phyloP scores from a whole-genome alignment of 2,329 filamentous ascomycete species.

The Neonectria faginata region DNA sequence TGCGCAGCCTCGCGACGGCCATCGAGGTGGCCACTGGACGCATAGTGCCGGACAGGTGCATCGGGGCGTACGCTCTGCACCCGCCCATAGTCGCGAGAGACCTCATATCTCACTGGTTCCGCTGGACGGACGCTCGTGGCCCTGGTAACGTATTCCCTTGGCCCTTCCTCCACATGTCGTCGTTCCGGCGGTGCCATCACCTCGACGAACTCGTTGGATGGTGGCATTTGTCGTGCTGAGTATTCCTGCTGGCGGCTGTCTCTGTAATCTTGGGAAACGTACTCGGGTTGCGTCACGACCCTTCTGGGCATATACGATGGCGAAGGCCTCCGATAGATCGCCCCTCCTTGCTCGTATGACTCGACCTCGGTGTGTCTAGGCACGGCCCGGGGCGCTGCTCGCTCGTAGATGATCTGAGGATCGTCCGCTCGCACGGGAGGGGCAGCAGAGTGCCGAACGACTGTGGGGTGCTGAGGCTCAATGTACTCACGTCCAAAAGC shows the following conservation, averaged over 20 bases:
- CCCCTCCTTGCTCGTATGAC: constrained; percentile 61
- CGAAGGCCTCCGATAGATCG: constrained; percentile 63
- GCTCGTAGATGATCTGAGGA: constrained; percentile 74
- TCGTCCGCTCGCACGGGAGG: constrained; percentile 60
- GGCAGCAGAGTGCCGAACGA: constrained; percentile 64
- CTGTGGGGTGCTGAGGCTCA: constrained; percentile 61
- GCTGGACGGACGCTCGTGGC: constrained; percentile 69
- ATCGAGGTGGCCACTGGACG: constrained; percentile 45
- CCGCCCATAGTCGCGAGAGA: constrained; percentile 57
- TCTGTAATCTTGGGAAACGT: constrained; percentile 62
- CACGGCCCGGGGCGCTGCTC: constrained; percentile 63
- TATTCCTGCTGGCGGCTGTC: constrained; percentile 70
- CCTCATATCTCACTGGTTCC: constrained; percentile 57
- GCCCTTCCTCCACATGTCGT: constrained; percentile 58
- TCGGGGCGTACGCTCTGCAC: constrained; percentile 59
- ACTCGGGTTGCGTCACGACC: constrained; percentile 73
- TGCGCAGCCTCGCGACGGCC: constrained; percentile 46
- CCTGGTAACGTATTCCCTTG: constrained; percentile 66
- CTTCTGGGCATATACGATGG: constrained; percentile 65
- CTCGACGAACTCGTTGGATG: constrained; percentile 60
- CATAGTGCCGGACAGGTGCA: constrained; percentile 45
- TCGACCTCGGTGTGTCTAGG: constrained; percentile 62
- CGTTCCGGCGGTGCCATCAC: constrained; percentile 57
- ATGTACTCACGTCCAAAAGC: constrained; percentile 84
- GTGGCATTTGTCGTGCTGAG: constrained; percentile 61